Evolutionary conservation across 495 filamentous ascomycete species (phyloP).

Genomic region (Penicillium tannophilum): DNA sequence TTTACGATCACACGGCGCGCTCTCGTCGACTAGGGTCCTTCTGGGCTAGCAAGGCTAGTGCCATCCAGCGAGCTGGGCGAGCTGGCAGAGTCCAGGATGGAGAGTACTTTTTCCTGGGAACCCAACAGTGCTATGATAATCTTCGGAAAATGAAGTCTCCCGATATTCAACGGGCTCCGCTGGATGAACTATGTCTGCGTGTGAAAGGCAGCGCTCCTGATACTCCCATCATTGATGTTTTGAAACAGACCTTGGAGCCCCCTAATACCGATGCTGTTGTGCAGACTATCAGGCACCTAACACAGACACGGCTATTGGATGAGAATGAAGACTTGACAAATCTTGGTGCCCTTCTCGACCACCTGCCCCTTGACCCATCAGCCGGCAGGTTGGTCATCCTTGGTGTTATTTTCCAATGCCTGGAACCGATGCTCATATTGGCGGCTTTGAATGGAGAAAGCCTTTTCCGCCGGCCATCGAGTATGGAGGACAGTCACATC

Average conservation of each 20-base stretch:
- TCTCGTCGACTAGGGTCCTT: constrained; percentile 48
- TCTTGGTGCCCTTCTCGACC: constrained; percentile 51
- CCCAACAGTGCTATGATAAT: constrained; percentile 48
- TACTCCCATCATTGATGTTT: constrained; percentile 42
- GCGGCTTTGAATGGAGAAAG: constrained; percentile 41
- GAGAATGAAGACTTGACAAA: constrained; percentile 52
- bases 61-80: constrained; percentile 58
- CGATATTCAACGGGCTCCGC: constrained; percentile 29
- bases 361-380: constrained; percentile 51
- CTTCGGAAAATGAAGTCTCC: constrained; percentile 49
- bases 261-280: constrained; percentile 46
- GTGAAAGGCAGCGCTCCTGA: constrained; percentile 14
- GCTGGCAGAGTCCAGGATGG: constrained; percentile 61
- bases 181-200: constrained; percentile 21
- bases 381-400: constrained; percentile 61
- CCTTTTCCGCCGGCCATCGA: constrained; percentile 47
- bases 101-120: constrained; percentile 60
- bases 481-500: constrained; percentile 21
- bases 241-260: constrained; percentile 56
- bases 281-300: constrained; percentile 47
- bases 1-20: constrained; percentile 48
- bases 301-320: constrained; percentile 51
- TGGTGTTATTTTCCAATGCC: constrained; percentile 61
- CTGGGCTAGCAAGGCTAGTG: constrained; percentile 58
- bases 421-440: constrained; percentile 61